Evolutionary conservation across 306 rosid species (phyloP).

Genomic region (Inga oerstediana): DNA sequence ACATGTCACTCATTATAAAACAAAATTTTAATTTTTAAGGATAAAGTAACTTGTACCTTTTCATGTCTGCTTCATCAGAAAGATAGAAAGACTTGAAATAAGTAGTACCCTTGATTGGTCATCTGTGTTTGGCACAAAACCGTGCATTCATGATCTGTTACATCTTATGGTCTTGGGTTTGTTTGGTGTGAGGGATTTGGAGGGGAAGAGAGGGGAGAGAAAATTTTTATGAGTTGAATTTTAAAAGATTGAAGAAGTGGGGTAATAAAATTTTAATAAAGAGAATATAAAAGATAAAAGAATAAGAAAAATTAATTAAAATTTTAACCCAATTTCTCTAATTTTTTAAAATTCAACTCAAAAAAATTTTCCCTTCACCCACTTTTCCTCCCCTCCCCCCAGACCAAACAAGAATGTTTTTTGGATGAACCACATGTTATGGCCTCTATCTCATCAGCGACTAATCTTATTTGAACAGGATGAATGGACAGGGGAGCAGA

Average conservation of each 20-base stretch:
- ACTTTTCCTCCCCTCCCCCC: too few relatives aligned
- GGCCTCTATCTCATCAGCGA: slow-evolving; percentile 32
- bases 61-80: slow-evolving; percentile 37
- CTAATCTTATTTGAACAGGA: slow-evolving; percentile 59
- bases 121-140: slow-evolving; percentile 23
- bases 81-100: slow-evolving; percentile 25
- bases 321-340: too few relatives aligned
- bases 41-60: neutral
- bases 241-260: too few relatives aligned
- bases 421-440: neutral
- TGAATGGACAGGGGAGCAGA: slow-evolving; percentile 97
- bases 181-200: too few relatives aligned
- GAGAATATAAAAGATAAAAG: too few relatives aligned
- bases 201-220: too few relatives aligned
- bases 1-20: neutral
- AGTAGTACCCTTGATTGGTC: slow-evolving; percentile 25
- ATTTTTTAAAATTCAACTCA: too few relatives aligned
- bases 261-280: too few relatives aligned
- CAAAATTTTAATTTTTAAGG: slow-evolving; percentile 17
- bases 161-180: neutral
- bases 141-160: slow-evolving; percentile 2
- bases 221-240: too few relatives aligned
- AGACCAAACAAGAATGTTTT: neutral
- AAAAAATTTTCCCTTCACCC: too few relatives aligned
- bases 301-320: too few relatives aligned